Evolutionary conservation across 2,329 filamentous ascomycete species (phyloP).

Genomic region (Claviceps purpurea): DNA sequence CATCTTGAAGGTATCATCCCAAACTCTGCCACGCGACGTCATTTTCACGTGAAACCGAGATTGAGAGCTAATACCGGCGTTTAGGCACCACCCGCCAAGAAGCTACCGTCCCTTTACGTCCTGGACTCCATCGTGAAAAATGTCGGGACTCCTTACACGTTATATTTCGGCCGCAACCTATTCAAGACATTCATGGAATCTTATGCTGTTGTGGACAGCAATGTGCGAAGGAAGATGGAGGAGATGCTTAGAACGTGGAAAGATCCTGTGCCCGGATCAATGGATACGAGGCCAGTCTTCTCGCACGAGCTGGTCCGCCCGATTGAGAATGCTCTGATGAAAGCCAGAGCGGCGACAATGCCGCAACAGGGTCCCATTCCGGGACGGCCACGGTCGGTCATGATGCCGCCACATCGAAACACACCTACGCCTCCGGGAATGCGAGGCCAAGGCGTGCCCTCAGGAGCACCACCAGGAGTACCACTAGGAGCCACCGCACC

Average conservation of each 20-base stretch:
- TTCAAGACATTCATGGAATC: conserved; percentile 95
- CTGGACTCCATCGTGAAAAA: conserved; percentile 98
- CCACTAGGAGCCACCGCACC: too few species aligned
- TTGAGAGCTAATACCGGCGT: conserved; percentile 22
- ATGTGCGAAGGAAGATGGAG: conserved; percentile 81
- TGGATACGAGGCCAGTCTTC: conserved; percentile 88
- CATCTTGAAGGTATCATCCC: conserved; percentile 67
- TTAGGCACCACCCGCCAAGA: conserved; percentile 77
- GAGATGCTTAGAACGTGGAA: conserved; percentile 98
- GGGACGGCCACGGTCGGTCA: conserved; percentile 32
- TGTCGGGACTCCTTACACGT: conserved; percentile 90
- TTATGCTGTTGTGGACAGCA: conserved; percentile 75
- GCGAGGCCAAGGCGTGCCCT: conserved; percentile 13
- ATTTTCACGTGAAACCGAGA: neutral
- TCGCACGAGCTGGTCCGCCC: conserved; percentile 72
- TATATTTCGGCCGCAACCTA: conserved; percentile 84
- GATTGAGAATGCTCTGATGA: conserved; percentile 89
- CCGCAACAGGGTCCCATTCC: conserved; percentile 36
- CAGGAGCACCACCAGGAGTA: conserved; percentile 10
- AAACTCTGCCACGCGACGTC: neutral
- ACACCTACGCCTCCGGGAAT: conserved; percentile 59
- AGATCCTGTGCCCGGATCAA: conserved; percentile 83
- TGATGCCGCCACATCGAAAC: conserved; percentile 49
- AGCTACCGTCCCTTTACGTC: conserved; percentile 91
- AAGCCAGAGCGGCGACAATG: conserved; percentile 51